Conservation (phyloP, 2,329 filamentous ascomycete species). For the Gremmenia infestans region DNA sequence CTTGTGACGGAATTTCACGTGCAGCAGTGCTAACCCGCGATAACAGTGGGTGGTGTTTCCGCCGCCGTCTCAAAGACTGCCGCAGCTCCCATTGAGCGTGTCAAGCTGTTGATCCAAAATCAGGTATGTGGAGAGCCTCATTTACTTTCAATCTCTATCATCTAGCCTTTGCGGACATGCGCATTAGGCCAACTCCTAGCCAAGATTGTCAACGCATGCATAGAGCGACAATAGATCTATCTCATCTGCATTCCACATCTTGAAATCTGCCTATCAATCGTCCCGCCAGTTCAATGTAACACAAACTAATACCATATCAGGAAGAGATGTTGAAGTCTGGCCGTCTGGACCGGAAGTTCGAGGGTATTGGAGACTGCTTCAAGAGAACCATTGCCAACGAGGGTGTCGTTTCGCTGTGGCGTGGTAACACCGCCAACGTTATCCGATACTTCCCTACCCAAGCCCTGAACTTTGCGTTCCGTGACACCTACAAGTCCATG, state of each 20-base stretch:
- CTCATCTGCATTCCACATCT: not conserved
- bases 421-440: constrained; percentile 99
- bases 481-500: constrained; percentile 99
- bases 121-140: constrained; percentile 63
- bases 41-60: constrained; percentile 96
- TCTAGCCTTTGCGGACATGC: constrained; percentile 7
- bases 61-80: constrained; percentile 99
- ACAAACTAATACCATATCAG: constrained; percentile 43
- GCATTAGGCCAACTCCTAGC: constrained; percentile 14
- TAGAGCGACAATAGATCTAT: not conserved
- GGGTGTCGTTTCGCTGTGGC: constrained; percentile 94
- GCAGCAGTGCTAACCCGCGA: constrained; percentile 28
- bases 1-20: constrained; percentile 1
- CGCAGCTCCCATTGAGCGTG: constrained; percentile 99
- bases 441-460: constrained; percentile 99
- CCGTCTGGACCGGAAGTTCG: constrained; percentile 97
- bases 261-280: not conserved
- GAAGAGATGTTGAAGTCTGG: constrained; percentile 99
- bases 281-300: not conserved
- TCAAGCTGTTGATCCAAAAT: constrained; percentile 99
- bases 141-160: not conserved
- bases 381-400: constrained; percentile 81
- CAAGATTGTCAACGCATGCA: not conserved
- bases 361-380: constrained; percentile 94
- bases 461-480: constrained; percentile 99